phyloP scores from a whole-genome alignment of 345 rosid species.

The Passiflora organensis region DNA sequence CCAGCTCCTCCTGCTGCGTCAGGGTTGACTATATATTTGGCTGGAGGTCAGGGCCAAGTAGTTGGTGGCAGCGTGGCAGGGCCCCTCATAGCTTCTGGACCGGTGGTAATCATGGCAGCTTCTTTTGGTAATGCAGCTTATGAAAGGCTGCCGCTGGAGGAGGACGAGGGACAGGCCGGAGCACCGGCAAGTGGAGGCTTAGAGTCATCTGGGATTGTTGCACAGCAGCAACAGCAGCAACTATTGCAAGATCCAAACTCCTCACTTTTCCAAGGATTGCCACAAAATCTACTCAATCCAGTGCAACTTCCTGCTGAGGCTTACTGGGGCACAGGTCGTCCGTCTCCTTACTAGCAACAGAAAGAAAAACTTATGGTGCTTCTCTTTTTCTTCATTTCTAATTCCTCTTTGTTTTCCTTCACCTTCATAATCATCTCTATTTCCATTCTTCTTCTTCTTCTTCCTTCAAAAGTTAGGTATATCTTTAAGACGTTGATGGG shows the following conservation, averaged over 20 bases:
- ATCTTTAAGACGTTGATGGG: slow-evolving; percentile 19
- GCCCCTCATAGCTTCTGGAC: slow-evolving; percentile 75
- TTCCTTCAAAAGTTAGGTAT: slow-evolving; percentile 19
- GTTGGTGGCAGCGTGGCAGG: slow-evolving; percentile 91
- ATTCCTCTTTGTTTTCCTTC: slow-evolving; percentile 15
- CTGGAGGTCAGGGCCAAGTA: slow-evolving; percentile 97
- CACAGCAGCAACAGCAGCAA: slow-evolving; percentile 52
- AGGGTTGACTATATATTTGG: slow-evolving; percentile 73
- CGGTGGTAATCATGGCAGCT: slow-evolving; percentile 91
- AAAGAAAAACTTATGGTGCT: slow-evolving; percentile 5
- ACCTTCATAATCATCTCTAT: slow-evolving; percentile 5
- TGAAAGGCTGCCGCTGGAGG: slow-evolving; percentile 78
- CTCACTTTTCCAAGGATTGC: slow-evolving; percentile 62
- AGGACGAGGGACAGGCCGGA: slow-evolving; percentile 41
- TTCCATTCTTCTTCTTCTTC: slow-evolving; percentile 24
- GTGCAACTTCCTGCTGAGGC: slow-evolving; percentile 65
- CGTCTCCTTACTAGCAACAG: slow-evolving; percentile 33
- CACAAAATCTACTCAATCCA: slow-evolving; percentile 73
- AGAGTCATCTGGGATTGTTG: slow-evolving; percentile 18
- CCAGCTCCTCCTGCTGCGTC: slow-evolving; percentile 94
- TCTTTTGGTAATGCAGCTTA: slow-evolving; percentile 99
- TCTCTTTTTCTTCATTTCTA: not conserved
- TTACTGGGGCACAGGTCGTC: slow-evolving; percentile 68
- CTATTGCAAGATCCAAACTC: slow-evolving; percentile 62
- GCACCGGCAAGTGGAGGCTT: too few species aligned